These are phyloP conservation scores for Cordyceps javanica DNA, from an alignment of 2,329 filamentous ascomycete species.

Conservation along the genomic window DNA sequence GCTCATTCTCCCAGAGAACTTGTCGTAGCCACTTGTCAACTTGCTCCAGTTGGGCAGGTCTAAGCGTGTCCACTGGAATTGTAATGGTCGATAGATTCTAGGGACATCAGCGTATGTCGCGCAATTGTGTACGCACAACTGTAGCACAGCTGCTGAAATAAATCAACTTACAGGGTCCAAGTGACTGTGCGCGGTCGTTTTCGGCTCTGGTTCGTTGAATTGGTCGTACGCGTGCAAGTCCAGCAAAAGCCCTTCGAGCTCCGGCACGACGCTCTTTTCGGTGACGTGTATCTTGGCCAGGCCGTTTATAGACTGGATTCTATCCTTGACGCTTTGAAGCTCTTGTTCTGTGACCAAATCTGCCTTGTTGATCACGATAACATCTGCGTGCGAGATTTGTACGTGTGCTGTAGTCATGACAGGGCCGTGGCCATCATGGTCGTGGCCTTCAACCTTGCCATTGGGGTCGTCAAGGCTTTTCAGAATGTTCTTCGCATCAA, in stretches of 20 bases:
- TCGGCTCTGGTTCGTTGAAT: constrained; percentile 65
- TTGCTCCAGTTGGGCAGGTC: constrained; percentile 47
- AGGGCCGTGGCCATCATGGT: constrained; percentile 52
- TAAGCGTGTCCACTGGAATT: constrained; percentile 58
- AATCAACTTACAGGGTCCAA: constrained; percentile 65
- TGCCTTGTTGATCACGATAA: constrained; percentile 88
- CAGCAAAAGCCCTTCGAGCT: constrained; percentile 78
- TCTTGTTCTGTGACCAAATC: constrained; percentile 72
- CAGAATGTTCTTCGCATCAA: constrained; percentile 90
- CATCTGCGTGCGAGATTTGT: constrained; percentile 94
- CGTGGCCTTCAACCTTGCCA: constrained; percentile 46
- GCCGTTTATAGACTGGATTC: constrained; percentile 82
- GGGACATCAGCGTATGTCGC: background rate
- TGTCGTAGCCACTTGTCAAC: constrained; percentile 79
- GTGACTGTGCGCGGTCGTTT: constrained; percentile 77
- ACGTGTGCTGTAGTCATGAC: constrained; percentile 88
- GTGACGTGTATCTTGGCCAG: constrained; percentile 81
- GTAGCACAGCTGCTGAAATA: background rate
- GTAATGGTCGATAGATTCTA: constrained; percentile 58
- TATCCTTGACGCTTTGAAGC: constrained; percentile 59
- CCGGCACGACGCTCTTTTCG: constrained; percentile 69
- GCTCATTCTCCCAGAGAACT: constrained; percentile 71
- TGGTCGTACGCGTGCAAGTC: constrained; percentile 91
- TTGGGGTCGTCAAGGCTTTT: constrained; percentile 70
- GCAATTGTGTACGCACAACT: background rate